These are phyloP conservation scores for Oenanthe sinensis DNA, from an alignment of 129 eudicot genomes.

Conservation along the genomic window DNA sequence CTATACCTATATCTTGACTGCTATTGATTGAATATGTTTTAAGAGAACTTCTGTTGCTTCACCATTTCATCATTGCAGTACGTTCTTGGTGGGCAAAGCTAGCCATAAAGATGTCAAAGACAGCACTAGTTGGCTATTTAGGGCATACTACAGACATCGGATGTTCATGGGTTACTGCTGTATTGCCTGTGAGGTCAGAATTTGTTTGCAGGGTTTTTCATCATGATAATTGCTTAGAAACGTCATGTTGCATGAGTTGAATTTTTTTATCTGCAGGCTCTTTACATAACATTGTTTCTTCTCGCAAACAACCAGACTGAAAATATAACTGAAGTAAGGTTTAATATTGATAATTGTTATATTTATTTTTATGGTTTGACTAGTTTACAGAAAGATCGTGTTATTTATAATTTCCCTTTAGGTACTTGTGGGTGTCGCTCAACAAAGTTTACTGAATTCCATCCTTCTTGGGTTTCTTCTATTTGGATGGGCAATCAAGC, in stretches of 20 bases:
- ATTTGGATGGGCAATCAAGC: conserved; percentile 87
- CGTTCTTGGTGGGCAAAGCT: conserved; percentile 84
- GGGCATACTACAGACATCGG: conserved; percentile 70
- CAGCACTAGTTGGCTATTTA: conserved; percentile 88
- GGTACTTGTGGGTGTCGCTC: conserved; percentile 40
- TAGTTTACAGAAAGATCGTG: neutral
- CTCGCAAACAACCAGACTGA: conserved; percentile 66
- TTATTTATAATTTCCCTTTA: conserved; percentile 5
- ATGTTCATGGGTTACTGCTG: conserved; percentile 92
- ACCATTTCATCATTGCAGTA: conserved; percentile 41
- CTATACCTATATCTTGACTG: neutral
- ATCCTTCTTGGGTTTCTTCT: conserved; percentile 47
- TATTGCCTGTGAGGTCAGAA: conserved; percentile 79
- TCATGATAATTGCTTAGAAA: neutral
- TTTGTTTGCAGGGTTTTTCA: neutral
- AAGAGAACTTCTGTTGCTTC: conserved; percentile 2
- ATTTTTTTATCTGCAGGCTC: conserved; percentile 44
- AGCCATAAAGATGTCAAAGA: conserved; percentile 97
- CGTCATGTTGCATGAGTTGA: conserved; percentile 12
- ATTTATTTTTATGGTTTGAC: neutral
- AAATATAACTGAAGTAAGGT: conserved; percentile 55
- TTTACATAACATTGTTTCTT: conserved; percentile 78
- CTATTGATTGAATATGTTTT: neutral
- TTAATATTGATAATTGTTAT: neutral
- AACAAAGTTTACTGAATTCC: conserved; percentile 34